These are phyloP conservation scores for Fusarium mexicanum DNA, from an alignment of 2,329 filamentous ascomycete genomes.

Conservation along the genomic window DNA sequence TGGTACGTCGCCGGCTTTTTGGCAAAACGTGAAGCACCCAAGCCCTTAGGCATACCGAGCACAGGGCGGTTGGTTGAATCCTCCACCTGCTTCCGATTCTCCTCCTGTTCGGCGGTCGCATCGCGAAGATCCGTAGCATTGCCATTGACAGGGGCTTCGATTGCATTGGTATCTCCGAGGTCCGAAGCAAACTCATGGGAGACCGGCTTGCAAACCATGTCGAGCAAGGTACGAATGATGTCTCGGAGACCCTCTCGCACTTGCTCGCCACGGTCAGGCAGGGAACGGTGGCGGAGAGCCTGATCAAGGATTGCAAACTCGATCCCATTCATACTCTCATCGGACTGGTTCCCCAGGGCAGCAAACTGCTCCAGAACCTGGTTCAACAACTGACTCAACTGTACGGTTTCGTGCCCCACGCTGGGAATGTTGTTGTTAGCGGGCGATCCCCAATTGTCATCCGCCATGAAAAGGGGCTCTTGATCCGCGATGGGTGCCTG, in stretches of 20 bases:
- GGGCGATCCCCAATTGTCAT: neutral
- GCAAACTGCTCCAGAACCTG: slow-evolving; percentile 16
- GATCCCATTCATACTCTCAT: slow-evolving; percentile 35
- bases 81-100: neutral
- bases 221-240: slow-evolving; percentile 33
- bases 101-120: neutral
- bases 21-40: slow-evolving; percentile 34
- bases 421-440: neutral
- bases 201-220: neutral
- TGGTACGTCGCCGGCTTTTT: neutral
- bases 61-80: neutral
- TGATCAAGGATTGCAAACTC: slow-evolving; percentile 40
- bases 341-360: slow-evolving; percentile 3
- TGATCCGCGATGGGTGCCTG: neutral
- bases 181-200: neutral
- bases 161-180: neutral
- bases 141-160: neutral
- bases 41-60: slow-evolving; percentile 4
- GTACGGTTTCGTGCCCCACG: neutral
- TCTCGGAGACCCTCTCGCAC: slow-evolving; percentile 35
- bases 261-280: slow-evolving; percentile 36
- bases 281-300: slow-evolving; percentile 40
- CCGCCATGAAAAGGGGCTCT: neutral
- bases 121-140: neutral
- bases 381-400: slow-evolving; percentile 9